A percentile compares a stretch with the other conserved stretches of the same genome.
phyloP scores from a whole-genome alignment of 1,284 basidiomycete genomes.

The Pterula multifida region DNA sequence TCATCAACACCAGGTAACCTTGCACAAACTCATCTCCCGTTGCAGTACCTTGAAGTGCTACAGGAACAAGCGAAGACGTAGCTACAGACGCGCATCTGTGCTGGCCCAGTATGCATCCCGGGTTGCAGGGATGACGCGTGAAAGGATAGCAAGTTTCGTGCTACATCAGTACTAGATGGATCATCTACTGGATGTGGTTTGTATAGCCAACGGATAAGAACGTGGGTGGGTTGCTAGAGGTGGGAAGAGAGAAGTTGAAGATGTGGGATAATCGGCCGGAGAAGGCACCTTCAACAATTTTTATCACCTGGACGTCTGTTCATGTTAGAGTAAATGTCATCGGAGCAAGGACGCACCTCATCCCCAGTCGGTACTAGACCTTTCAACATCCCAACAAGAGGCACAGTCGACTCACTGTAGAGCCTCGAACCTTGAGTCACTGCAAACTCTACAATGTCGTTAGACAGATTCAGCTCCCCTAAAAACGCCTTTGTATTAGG shows the following conservation, averaged over 20 bases:
- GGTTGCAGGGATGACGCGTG: slow-evolving; percentile 58
- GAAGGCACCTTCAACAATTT: slow-evolving; percentile 82
- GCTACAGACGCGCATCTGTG: slow-evolving; percentile 73
- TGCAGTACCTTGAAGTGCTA: slow-evolving; percentile 52
- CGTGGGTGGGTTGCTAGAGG: slow-evolving; percentile 34
- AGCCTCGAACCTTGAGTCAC: slow-evolving; percentile 52
- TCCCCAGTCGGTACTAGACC: slow-evolving; percentile 91
- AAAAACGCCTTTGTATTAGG: slow-evolving; percentile 98
- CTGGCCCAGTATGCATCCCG: slow-evolving; percentile 42
- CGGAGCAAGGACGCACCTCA: slow-evolving; percentile 38
- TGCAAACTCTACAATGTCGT: slow-evolving; percentile 51
- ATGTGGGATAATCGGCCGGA: slow-evolving; percentile 98
- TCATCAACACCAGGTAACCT: slow-evolving; percentile 77
- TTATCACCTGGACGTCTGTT: slow-evolving; percentile 32
- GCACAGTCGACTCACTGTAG: slow-evolving; percentile 90
- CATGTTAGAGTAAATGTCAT: slow-evolving; percentile 1
- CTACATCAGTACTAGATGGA: slow-evolving; percentile 92
- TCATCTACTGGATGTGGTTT: slow-evolving; percentile 98
- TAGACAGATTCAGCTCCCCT: slow-evolving; percentile 58
- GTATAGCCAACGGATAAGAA: slow-evolving; percentile 84
- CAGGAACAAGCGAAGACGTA: slow-evolving; percentile 81
- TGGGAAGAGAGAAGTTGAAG: slow-evolving; percentile 91
- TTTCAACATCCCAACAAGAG: slow-evolving; percentile 84
- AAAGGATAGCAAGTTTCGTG: slow-evolving; percentile 94
- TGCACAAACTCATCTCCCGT: slow-evolving; percentile 77